Evolutionary conservation across 345 rosid genomes (phyloP).

Genomic region (Boechera retrofracta): DNA sequence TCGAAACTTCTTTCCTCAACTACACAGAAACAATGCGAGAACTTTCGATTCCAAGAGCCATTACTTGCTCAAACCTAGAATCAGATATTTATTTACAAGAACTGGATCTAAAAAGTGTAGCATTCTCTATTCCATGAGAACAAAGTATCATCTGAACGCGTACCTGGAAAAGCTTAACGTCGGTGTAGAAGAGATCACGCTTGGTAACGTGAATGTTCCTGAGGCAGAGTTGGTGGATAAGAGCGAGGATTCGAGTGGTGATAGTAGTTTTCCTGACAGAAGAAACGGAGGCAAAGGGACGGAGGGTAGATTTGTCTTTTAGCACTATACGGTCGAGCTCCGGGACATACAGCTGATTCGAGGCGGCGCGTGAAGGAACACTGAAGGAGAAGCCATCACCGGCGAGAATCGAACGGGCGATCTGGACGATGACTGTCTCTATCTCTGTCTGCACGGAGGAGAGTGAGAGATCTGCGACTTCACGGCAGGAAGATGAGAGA

Average conservation of each 20-base stretch:
- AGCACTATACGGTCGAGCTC: constrained; percentile 98
- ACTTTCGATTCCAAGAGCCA: too few relatives aligned
- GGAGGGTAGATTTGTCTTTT: constrained; percentile 91
- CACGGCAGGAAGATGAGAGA: constrained; percentile 76
- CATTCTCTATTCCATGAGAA: background rate
- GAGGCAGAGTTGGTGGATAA: constrained; percentile 87
- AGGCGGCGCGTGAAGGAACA: constrained; percentile 94
- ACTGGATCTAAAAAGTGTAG: background rate
- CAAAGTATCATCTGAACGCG: constrained; percentile 3
- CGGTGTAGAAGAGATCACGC: constrained; percentile 98
- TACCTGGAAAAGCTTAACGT: constrained; percentile 94
- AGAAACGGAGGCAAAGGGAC: constrained; percentile 80
- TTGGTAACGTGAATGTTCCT: constrained; percentile 91
- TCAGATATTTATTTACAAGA: background rate
- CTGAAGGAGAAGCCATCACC: constrained; percentile 87
- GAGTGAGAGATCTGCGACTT: constrained; percentile 85
- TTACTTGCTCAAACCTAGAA: background rate
- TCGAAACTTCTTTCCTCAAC: background rate
- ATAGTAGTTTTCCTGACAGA: constrained; percentile 90
- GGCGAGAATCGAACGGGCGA: constrained; percentile 79
- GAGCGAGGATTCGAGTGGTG: constrained; percentile 84
- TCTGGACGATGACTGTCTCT: constrained; percentile 69
- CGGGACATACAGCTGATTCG: constrained; percentile 95
- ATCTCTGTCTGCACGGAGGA: constrained; percentile 79
- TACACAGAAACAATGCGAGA: background rate